Conservation (phyloP, 1,139 yeast genomes). For the Magnusiomyces tetraspermus region DNA sequence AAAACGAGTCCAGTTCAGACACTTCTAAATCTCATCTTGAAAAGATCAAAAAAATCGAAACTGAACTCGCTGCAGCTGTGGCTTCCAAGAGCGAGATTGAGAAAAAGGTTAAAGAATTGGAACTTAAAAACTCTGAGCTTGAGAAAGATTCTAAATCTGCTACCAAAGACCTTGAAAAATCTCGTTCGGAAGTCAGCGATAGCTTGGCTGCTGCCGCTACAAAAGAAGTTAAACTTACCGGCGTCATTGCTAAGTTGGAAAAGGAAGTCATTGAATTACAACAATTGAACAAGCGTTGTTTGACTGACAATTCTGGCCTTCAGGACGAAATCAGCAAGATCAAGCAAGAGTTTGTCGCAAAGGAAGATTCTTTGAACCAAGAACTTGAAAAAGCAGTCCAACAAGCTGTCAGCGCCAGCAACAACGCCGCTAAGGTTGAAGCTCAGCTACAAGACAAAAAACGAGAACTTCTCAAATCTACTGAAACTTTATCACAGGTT, state of each 20-base stretch:
- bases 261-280: conserved; percentile 8
- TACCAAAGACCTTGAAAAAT: not conserved
- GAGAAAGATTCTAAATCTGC: not conserved
- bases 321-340: conserved; percentile 11
- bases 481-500: conserved; percentile 13
- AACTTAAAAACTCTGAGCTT: not conserved
- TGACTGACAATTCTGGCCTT: conserved; percentile 7
- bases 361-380: conserved; percentile 11
- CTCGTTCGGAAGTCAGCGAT: conserved; percentile 4
- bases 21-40: not conserved
- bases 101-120: conserved; percentile 10
- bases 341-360: conserved; percentile 8
- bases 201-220: conserved; percentile 3
- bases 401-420: conserved; percentile 13
- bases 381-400: conserved; percentile 14
- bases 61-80: not conserved
- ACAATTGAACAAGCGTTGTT: conserved; percentile 7
- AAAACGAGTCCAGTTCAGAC: not conserved
- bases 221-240: not conserved
- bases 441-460: conserved; percentile 12
- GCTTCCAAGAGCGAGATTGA: conserved; percentile 3
- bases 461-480: conserved; percentile 13
- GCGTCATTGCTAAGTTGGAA: conserved; percentile 3
- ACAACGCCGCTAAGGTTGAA: conserved; percentile 11
- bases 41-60: not conserved